Evolutionary conservation across 495 filamentous ascomycete genomes (phyloP), one percentile per base, ranked within the genome.

Genomic region (Lentithecium fluviatile): DNA sequence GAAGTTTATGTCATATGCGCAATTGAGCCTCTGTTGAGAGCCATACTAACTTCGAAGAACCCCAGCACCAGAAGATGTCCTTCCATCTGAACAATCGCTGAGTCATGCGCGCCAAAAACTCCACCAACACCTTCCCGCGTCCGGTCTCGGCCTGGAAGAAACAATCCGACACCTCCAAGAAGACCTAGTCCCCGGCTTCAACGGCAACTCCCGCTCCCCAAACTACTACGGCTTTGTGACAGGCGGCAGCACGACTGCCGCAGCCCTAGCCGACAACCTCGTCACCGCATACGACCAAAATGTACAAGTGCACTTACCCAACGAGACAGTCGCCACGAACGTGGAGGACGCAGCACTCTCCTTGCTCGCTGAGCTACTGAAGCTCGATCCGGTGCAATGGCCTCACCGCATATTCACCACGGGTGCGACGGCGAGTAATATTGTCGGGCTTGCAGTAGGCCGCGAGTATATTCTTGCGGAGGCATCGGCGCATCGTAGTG

Each of bases 151-250:
- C 2, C 72, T 82, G 13, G 73, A 78, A 45, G 56, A 62, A 12
- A 72, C 77, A 10, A 75, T 76, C 26, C 53, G 67, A 17, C 83
- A 87, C 58, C 69, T 92, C 19, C 52, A 82, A n/a, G 42, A 76
- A 21, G 78, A 84, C 60, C 78, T 92, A 55, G 79, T 85, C 19
- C 87, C 89, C 0, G 85, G 78, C 4, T 80, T 93, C 55, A 87
- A 86, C 62, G 76, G 72, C 17, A 74, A 81, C 73, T 82, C 80
- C 71, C 75, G 85, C 65, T 80, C 83, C 64, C 70, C 83, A 29
- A 78, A 80, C 59, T 97, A 95, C 77, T 94, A 88, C 73, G 92
- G 90, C 23, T 96, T 96, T 68, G 85, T 97, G 6, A 95, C 87
- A 0, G 93, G 93, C 19, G 88, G 89, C 15, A 74, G 77, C 29